A percentile compares a stretch with the other conserved stretches of the same genome.
Evolutionary conservation across 352 stramenopile species (phyloP).

Genomic region (Globisporangium paddicum): DNA sequence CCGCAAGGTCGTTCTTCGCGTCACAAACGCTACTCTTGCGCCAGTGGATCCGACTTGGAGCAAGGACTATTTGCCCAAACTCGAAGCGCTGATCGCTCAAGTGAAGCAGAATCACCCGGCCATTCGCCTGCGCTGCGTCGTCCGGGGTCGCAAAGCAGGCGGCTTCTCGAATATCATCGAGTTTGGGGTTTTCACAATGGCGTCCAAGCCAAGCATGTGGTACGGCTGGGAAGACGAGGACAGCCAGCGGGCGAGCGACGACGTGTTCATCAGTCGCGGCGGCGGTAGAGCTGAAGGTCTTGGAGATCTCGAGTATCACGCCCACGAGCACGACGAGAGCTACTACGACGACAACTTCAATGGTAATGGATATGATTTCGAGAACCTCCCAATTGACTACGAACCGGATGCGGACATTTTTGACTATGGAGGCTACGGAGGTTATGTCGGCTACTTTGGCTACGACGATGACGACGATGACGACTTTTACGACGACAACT

Average conservation of each 20-base stretch:
- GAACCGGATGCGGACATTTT: slow-evolving; percentile 30
- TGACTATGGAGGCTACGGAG: slow-evolving; percentile 10
- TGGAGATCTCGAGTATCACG: neutral
- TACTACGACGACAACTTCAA: neutral
- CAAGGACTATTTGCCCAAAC: slow-evolving; percentile 23
- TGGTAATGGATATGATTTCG: slow-evolving; percentile 20
- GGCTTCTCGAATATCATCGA: slow-evolving; percentile 27
- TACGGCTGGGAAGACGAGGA: slow-evolving; percentile 37
- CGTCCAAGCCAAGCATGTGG: slow-evolving; percentile 27
- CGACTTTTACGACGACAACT: slow-evolving; percentile 14
- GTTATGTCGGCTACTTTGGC: too few species aligned
- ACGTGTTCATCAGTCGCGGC: slow-evolving; percentile 18
- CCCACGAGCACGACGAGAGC: neutral
- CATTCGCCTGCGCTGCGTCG: slow-evolving; percentile 21
- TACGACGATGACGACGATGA: slow-evolving; percentile 15
- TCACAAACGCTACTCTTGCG: slow-evolving; percentile 20
- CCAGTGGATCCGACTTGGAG: slow-evolving; percentile 30
- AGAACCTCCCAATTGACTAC: slow-evolving; percentile 33
- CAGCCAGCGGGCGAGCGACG: neutral
- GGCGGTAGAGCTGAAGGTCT: too few species aligned
- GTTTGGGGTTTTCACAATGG: slow-evolving; percentile 31
- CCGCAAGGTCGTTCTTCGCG: slow-evolving; percentile 29
- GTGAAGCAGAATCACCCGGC: slow-evolving; percentile 21
- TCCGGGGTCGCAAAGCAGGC: slow-evolving; percentile 6
- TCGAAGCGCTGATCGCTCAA: slow-evolving; percentile 18